phyloP scores from a whole-genome alignment of 2,329 filamentous ascomycete species.

The Aspergillus uvarum region DNA sequence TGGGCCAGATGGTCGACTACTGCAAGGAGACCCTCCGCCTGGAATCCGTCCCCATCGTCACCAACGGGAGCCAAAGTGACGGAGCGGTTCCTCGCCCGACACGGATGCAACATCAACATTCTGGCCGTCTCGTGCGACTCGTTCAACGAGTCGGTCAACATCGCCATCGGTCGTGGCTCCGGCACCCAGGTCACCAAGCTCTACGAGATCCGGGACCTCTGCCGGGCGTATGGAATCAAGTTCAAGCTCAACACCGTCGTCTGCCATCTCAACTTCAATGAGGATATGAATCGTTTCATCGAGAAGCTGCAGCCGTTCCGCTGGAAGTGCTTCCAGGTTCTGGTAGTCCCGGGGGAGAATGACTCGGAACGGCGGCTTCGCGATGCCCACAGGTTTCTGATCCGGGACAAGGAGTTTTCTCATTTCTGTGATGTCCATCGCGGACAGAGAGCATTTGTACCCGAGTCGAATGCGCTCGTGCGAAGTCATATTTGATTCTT shows the following conservation, averaged over 20 bases:
- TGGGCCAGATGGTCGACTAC: conserved; percentile 27
- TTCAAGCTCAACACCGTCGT: conserved; percentile 62
- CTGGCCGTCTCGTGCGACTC: conserved; percentile 58
- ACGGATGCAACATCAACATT: conserved; percentile 52
- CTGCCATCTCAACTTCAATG: conserved; percentile 24
- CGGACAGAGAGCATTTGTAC: too few species aligned
- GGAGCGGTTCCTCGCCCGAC: conserved; percentile 44
- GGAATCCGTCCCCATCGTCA: conserved; percentile 55
- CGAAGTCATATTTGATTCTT: too few species aligned
- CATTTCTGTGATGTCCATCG: too few species aligned
- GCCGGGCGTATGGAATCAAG: conserved; percentile 48
- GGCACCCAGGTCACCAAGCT: conserved; percentile 50
- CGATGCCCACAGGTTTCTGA: too few species aligned
- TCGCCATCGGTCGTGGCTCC: conserved; percentile 52
- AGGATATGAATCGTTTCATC: too few species aligned
- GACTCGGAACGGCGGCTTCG: too few species aligned
- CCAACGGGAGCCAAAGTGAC: conserved; percentile 53
- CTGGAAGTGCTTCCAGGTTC: too few species aligned
- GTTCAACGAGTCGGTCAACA: conserved; percentile 53
- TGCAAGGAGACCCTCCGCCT: conserved; percentile 51
- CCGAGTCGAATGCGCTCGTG: too few species aligned
- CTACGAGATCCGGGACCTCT: conserved; percentile 48
- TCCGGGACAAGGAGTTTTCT: too few species aligned
- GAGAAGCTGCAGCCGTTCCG: too few species aligned
- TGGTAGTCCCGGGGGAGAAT: too few species aligned